Percentiles rank a stretch among this genome's conserved stretches.
Conservation (phyloP, 2,329 filamentous ascomycete genomes). For the Scortechinia acanthostroma region DNA sequence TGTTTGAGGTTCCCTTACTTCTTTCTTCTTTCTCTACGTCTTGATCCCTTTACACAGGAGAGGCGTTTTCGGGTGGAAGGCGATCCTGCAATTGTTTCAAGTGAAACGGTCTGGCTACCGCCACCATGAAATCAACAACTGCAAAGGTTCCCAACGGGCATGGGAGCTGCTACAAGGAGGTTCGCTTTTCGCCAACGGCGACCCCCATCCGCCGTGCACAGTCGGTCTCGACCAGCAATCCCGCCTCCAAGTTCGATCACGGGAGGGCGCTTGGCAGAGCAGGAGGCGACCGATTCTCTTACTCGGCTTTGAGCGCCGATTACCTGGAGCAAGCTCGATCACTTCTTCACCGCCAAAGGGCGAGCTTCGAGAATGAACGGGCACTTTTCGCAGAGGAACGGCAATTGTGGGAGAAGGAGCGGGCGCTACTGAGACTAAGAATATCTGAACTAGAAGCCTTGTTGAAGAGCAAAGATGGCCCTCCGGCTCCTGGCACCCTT, state of each 20-base stretch:
- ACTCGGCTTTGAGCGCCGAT: conserved; percentile 15
- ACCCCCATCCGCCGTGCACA: conserved; percentile 23
- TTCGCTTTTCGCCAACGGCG: conserved; percentile 26
- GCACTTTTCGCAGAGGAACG: conserved; percentile 29
- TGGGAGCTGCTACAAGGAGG: conserved; percentile 25
- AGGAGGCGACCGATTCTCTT: conserved; percentile 15
- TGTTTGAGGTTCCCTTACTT: too few relatives aligned
- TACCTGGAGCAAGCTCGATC: conserved; percentile 30
- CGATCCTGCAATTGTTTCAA: too few relatives aligned
- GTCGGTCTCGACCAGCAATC: conserved; percentile 27
- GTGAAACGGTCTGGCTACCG: too few relatives aligned
- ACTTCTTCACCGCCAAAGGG: conserved; percentile 24
- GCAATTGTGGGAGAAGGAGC: conserved; percentile 30
- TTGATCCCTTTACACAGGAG: too few relatives aligned
- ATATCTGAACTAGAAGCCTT: conserved; percentile 26
- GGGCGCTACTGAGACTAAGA: conserved; percentile 24
- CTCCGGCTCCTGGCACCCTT: too few relatives aligned
- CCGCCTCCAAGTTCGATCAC: conserved; percentile 9
- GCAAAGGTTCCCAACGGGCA: conserved; percentile 4
- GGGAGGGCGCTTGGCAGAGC: neutral
- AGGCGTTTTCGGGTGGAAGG: too few relatives aligned
- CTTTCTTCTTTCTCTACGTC: too few relatives aligned
- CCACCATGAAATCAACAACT: neutral
- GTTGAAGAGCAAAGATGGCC: too few relatives aligned
- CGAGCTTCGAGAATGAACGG: conserved; percentile 26